Base-by-base conservation (phyloP, 805 yeast species). In the Wickerhamiella australiensis region DNA sequence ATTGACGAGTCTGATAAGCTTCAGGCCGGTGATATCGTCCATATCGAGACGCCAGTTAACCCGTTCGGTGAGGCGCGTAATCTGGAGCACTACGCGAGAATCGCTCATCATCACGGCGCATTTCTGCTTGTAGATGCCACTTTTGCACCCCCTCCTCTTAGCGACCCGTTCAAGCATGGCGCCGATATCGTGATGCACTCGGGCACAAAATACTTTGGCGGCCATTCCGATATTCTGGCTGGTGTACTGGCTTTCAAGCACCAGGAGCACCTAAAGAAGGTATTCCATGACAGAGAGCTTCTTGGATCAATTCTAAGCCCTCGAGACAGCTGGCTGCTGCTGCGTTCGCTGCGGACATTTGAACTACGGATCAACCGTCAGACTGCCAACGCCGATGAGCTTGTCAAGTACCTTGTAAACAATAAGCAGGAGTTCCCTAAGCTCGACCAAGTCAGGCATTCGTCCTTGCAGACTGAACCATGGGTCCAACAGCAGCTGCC, bases 101-200 rank as follows among this genome's bases (percentile, higher is more conserved):
- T 72, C 53, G 95, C 95, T 0, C 95, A 85, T 61, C 68, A 72
- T 1, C 76, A 77, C 49, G 95, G 95, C 17, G 96, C 94, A 0
- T 58, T 69, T 21, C 65, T 88, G 12, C 59, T 78, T 22, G 79
- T 85, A 13, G 97, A 88, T 65, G 74, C 95, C 5, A 90, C 96
- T 0, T 85, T 90, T 66, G 96, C 95, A 8, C 95, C 96, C 18
- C 94, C 94, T 12, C 95, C 95, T 15, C 66, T 87, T 50, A 82
- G 78, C 57, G 76, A 85, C 53, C 90, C 94, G 5, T 85, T 86
- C 67, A 72, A 72, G 37, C 81, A 76, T 58, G 95, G 90, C 44
- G 95, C 82, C 25, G 96, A 90, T 64, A 67, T 86, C 56, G 79
- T 90, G n/a, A 69, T 90, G 76, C 96, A 88, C 64, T 85, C 96